A percentile compares a stretch with the other conserved stretches of the same genome.
phyloP scores from a whole-genome alignment of 169 alveolate species.

The Plasmodium chabaudi region DNA sequence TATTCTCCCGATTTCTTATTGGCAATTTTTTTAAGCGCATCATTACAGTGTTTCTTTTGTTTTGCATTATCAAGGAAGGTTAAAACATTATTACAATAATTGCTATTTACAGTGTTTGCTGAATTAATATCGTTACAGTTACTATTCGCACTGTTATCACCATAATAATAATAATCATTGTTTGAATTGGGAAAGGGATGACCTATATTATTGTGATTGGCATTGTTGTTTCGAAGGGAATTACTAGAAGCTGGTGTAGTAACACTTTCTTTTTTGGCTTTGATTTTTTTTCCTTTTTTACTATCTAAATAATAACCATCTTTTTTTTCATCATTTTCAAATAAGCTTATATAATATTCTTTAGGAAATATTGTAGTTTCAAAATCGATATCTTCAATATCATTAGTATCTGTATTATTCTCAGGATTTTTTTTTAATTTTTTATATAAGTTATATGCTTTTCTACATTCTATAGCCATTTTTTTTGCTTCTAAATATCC shows the following conservation, averaged over 20 bases:
- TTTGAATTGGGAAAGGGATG: no score
- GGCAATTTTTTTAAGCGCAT: constrained; percentile 32
- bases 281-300: constrained; percentile 29
- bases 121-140: no score
- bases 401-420: background rate
- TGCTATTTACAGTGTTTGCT: no score
- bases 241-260: no score
- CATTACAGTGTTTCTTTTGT: constrained; percentile 41
- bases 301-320: constrained; percentile 37
- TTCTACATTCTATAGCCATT: constrained; percentile 81
- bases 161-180: no score
- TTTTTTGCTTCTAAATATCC: constrained; percentile 84
- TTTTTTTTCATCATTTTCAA: constrained; percentile 71
- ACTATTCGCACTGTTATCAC: no score
- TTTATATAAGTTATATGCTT: constrained; percentile 53
- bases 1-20: constrained; percentile 3
- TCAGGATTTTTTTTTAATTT: constrained; percentile 49
- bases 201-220: no score
- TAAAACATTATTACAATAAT: no score
- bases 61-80: constrained; percentile 21
- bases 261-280: background rate
- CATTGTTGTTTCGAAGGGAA: no score
- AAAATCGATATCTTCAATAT: constrained; percentile 25
- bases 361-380: constrained; percentile 45
- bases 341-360: constrained; percentile 62